phyloP scores from a whole-genome alignment of 2,329 filamentous ascomycete genomes.

The Aspergillus glaucus region DNA sequence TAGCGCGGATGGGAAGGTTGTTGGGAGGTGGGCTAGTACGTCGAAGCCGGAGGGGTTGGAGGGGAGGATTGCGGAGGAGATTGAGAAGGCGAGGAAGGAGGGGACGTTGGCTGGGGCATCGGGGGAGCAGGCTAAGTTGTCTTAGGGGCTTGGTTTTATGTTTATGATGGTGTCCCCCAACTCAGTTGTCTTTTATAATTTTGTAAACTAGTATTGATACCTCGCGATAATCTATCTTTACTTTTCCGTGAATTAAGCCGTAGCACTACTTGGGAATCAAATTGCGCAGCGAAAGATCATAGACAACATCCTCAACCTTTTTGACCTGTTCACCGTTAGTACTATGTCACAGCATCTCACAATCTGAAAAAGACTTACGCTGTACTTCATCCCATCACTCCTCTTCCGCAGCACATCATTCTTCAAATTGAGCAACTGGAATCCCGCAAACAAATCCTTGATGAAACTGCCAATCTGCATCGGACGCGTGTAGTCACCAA shows the following conservation, averaged over 20 bases:
- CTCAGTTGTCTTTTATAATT: neutral
- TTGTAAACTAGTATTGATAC: too few species aligned
- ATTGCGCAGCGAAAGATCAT: constrained; percentile 83
- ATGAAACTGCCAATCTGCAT: constrained; percentile 85
- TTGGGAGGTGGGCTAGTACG: constrained; percentile 77
- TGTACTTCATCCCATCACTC: constrained; percentile 92
- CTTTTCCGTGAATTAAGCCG: too few species aligned
- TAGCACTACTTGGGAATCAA: constrained; percentile 53
- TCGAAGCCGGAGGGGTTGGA: constrained; percentile 80
- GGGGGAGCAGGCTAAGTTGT: constrained; percentile 17
- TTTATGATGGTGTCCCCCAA: neutral
- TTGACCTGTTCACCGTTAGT: constrained; percentile 57
- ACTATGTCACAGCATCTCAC: neutral
- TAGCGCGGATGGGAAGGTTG: constrained; percentile 76
- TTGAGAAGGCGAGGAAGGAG: constrained; percentile 50
- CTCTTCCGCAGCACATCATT: constrained; percentile 85
- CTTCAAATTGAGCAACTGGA: constrained; percentile 95
- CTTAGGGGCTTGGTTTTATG: constrained; percentile 4
- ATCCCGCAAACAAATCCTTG: constrained; percentile 91
- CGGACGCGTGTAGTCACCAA: constrained; percentile 80
- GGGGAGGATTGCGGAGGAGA: constrained; percentile 66
- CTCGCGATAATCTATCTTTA: too few species aligned
- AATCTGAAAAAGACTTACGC: constrained; percentile 37
- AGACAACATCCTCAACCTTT: constrained; percentile 96
- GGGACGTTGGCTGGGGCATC: constrained; percentile 21